Evolutionary conservation across 2,329 filamentous ascomycete species (phyloP).

Genomic region (Colletotrichum echinochloae): DNA sequence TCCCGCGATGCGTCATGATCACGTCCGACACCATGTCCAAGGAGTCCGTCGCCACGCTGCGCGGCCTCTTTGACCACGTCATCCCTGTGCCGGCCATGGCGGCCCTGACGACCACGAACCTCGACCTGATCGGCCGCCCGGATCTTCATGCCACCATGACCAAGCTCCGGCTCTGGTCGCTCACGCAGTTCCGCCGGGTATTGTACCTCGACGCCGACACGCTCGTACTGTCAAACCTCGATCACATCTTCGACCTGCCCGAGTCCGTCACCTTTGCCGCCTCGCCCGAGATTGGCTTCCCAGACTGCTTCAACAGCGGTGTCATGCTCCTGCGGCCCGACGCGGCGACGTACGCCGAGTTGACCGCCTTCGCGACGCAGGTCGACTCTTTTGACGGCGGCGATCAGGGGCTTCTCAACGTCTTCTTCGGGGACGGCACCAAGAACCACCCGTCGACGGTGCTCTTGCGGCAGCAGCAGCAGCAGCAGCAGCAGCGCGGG

Average conservation of each 20-base stretch:
- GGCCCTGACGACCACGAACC: constrained; percentile 56
- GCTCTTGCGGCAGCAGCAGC: neutral
- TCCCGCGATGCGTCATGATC: constrained; percentile 37
- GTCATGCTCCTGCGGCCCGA: constrained; percentile 76
- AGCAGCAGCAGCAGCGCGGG: neutral
- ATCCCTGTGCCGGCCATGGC: constrained; percentile 37
- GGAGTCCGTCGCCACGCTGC: constrained; percentile 17
- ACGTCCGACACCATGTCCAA: constrained; percentile 35
- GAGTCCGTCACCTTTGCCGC: constrained; percentile 53
- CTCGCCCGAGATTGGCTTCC: constrained; percentile 77
- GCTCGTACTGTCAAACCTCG: constrained; percentile 71
- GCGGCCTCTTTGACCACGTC: constrained; percentile 30
- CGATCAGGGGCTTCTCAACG: constrained; percentile 77
- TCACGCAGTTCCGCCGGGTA: constrained; percentile 66
- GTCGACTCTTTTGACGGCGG: constrained; percentile 80
- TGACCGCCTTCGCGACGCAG: constrained; percentile 69
- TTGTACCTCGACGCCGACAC: constrained; percentile 72
- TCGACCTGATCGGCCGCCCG: constrained; percentile 75
- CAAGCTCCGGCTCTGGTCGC: constrained; percentile 77
- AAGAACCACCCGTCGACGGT: constrained; percentile 51
- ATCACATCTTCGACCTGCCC: constrained; percentile 78
- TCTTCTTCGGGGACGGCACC: constrained; percentile 64
- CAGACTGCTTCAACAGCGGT: constrained; percentile 77
- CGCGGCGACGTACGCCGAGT: constrained; percentile 72
- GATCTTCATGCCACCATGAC: constrained; percentile 77